Percentiles rank a stretch among this genome's conserved stretches.
phyloP scores from a whole-genome alignment of 2,329 filamentous ascomycete species.

The Amesomyces nigricolor region DNA sequence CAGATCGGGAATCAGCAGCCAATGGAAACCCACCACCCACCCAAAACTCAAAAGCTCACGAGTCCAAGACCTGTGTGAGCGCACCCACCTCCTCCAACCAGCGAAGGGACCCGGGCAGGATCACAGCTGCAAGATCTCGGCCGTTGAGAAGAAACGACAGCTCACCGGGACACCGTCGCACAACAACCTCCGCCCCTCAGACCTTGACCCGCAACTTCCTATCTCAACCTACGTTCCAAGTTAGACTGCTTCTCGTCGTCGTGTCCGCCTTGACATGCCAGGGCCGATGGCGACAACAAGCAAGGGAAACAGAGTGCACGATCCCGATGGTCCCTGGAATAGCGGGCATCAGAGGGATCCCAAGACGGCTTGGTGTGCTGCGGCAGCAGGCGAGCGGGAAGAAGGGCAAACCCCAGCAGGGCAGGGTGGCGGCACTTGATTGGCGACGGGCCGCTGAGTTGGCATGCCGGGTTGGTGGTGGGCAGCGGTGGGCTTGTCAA shows the following conservation, averaged over 20 bases:
- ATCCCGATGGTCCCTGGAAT: background rate
- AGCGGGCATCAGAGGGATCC: conserved; percentile 7
- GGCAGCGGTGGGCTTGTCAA: too few species aligned
- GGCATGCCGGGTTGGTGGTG: conserved; percentile 14
- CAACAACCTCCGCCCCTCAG: background rate
- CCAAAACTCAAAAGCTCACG: background rate
- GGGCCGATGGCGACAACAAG: conserved; percentile 1
- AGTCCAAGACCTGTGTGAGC: background rate
- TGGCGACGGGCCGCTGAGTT: conserved; percentile 23
- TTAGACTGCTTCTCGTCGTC: too few species aligned
- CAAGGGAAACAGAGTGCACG: background rate
- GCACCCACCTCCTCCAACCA: background rate
- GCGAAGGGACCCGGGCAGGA: background rate
- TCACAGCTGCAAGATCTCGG: conserved; percentile 12
- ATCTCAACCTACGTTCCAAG: too few species aligned
- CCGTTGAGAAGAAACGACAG: conserved; percentile 4
- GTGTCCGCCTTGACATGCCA: background rate
- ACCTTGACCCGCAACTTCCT: background rate
- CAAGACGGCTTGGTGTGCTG: background rate
- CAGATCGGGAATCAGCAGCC: conserved; percentile 4
- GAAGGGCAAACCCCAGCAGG: background rate
- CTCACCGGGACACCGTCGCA: conserved; percentile 1
- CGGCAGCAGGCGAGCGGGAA: conserved; percentile 14
- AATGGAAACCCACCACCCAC: background rate
- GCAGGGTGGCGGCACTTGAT: conserved; percentile 24